Base-by-base conservation (phyloP, 495 filamentous ascomycete species). In the Echria macrotheca region DNA sequence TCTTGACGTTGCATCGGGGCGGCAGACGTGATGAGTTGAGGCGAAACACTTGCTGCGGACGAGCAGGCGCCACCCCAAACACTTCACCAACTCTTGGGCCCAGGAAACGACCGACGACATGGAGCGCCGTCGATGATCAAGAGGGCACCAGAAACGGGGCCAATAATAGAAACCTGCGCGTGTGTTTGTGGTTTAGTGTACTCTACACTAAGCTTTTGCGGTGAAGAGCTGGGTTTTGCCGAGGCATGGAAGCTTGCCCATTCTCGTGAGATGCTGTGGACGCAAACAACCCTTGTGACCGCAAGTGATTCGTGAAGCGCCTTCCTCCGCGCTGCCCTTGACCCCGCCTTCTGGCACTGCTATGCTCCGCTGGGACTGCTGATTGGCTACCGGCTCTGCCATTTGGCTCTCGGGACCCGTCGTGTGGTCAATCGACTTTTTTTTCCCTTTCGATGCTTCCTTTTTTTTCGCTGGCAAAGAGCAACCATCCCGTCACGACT, bases 251-350 rank as follows among this genome's bases (percentile, higher is more conserved):
- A n/a, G n/a, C n/a, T n/a, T n/a, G n/a, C 25, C 25, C 32, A 31
- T 17, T 26, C 42, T 44, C 42, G 42, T 44, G 42, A 44, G 42
- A 24, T 19, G 23, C 26, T 14, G 42, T 32, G 42, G 25, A 19
- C 25, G 15, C n/a, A 44, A 15, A 12, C 42, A 10, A 26, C 3
- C 42, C 42, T 32, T 44, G 42, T 44, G 42, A 44, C 42, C 18
- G 42, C 25, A 24, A n/a, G 42, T 44, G 42, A 44, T 44, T 44
- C 42, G 42, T 44, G 42, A 44, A 44, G 25, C 26, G 42, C 24
- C 21, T 24, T 31, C 42, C 25, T 22, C 25, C 32, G 25, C 15
- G 24, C 5, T 17, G 6, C 28, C 28, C 28, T 24, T 25, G 26
- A 44, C 42, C 42, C 42, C 42, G 42, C 42, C 42, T 44, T 44